Percentiles rank a stretch among this genome's conserved stretches.
Conservation (phyloP, 495 filamentous ascomycete genomes). For the Neurospora sp. region DNA sequence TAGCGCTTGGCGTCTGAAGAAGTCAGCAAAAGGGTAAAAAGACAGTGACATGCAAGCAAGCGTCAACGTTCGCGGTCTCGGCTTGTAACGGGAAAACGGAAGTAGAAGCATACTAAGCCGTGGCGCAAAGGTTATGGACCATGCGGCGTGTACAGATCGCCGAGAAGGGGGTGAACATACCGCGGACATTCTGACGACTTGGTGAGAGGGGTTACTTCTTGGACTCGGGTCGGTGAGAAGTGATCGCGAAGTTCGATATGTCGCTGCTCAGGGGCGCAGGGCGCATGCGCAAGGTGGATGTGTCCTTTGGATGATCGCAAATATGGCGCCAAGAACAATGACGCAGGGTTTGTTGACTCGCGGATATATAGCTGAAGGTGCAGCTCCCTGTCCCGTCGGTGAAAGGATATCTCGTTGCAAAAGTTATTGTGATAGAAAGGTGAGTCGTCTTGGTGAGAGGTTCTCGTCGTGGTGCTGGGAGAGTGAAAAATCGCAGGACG, state of each 20-base stretch:
- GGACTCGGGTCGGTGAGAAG: neutral
- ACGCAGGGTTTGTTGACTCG: constrained; percentile 7
- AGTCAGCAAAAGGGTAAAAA: neutral
- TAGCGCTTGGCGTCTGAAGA: constrained; percentile 18
- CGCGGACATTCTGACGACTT: constrained; percentile 21
- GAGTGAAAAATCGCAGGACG: neutral
- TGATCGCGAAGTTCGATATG: neutral
- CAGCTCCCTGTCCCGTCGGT: neutral
- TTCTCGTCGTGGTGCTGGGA: neutral
- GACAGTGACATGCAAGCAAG: neutral
- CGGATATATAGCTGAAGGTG: neutral
- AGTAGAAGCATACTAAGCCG: neutral
- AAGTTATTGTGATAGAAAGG: neutral
- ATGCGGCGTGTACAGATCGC: neutral
- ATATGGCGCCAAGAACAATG: neutral
- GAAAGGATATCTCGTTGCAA: neutral
- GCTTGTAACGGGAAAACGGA: neutral
- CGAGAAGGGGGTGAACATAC: constrained; percentile 13
- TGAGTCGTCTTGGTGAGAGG: neutral
- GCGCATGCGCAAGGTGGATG: neutral
- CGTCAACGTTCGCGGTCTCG: neutral
- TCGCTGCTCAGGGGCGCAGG: neutral
- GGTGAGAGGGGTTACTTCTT: neutral
- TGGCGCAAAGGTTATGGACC: neutral
- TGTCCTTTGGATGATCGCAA: neutral